A percentile compares a stretch with the other conserved stretches of the same genome.
phyloP scores from a whole-genome alignment of 2,329 filamentous ascomycete species.

The Verticillium nubilum region DNA sequence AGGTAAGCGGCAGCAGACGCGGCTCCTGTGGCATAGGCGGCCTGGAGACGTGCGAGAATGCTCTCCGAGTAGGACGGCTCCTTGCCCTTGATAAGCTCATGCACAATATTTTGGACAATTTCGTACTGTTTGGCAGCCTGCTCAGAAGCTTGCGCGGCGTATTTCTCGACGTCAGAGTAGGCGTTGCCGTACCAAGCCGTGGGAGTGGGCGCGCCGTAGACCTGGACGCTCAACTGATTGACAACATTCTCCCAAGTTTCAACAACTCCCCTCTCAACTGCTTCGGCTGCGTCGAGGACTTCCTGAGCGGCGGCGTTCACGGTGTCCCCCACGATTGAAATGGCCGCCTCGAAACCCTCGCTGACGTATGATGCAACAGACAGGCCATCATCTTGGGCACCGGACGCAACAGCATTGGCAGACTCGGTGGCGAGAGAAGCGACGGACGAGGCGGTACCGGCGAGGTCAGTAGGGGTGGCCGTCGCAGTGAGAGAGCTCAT shows the following conservation, averaged over 20 bases:
- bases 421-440: slow-evolving; percentile 43
- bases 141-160: slow-evolving; percentile 57
- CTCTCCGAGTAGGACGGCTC: slow-evolving; percentile 80
- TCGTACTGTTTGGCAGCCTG: slow-evolving; percentile 60
- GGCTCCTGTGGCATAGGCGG: slow-evolving; percentile 64
- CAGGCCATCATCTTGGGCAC: slow-evolving; percentile 44
- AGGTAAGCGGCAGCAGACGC: slow-evolving; percentile 44
- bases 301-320: slow-evolving; percentile 22
- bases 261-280: slow-evolving; percentile 29
- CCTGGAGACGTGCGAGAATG: slow-evolving; percentile 65
- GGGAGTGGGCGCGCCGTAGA: slow-evolving; percentile 64
- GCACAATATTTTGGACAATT: slow-evolving; percentile 65
- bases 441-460: slow-evolving; percentile 38
- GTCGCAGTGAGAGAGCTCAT: slow-evolving; percentile 55
- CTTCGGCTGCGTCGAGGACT: slow-evolving; percentile 39
- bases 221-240: slow-evolving; percentile 59
- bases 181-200: slow-evolving; percentile 50
- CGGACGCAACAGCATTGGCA: slow-evolving; percentile 37
- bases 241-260: slow-evolving; percentile 40
- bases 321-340: slow-evolving; percentile 30
- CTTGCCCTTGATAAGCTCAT: slow-evolving; percentile 70
- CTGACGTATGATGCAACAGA: slow-evolving; percentile 41
- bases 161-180: slow-evolving; percentile 44
- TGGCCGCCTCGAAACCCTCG: slow-evolving; percentile 33
- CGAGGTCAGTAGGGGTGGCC: slow-evolving; percentile 52